Evolutionary conservation across 2,329 filamentous ascomycete species (phyloP).

Genomic region (Colletotrichum sp.): DNA sequence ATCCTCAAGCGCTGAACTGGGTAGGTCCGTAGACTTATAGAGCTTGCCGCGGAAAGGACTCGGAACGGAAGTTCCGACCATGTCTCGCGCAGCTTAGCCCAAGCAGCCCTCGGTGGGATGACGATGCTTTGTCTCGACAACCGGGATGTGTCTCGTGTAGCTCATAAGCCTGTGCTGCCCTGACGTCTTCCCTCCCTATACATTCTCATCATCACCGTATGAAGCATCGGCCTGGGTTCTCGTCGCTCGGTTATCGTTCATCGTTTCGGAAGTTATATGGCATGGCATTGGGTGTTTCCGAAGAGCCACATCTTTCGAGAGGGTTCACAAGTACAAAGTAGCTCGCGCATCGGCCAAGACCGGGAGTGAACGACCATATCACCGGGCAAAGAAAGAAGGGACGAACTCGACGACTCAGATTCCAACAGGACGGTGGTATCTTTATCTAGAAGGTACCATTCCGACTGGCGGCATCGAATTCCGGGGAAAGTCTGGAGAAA

Average conservation of each 20-base stretch:
- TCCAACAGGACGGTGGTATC: neutral
- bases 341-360: neutral
- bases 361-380: neutral
- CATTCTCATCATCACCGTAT: neutral
- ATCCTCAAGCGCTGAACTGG: neutral
- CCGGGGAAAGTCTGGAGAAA: neutral
- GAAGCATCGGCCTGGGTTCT: neutral
- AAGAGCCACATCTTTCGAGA: neutral
- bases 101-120: neutral
- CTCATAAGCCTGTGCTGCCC: neutral
- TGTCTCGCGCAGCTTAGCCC: neutral
- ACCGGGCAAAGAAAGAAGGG: neutral
- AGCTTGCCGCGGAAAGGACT: neutral
- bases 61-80: neutral
- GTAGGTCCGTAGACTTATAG: neutral
- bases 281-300: neutral
- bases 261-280: neutral
- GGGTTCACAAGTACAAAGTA: neutral
- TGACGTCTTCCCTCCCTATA: neutral
- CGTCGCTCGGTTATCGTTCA: neutral
- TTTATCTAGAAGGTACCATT: neutral
- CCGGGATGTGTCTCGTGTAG: neutral
- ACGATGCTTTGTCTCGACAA: neutral
- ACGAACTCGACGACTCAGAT: neutral
- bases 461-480: neutral